These are phyloP conservation scores for Phytopythium cucurbitacearum DNA, from an alignment of 352 stramenopile species.

Conservation along the genomic window DNA sequence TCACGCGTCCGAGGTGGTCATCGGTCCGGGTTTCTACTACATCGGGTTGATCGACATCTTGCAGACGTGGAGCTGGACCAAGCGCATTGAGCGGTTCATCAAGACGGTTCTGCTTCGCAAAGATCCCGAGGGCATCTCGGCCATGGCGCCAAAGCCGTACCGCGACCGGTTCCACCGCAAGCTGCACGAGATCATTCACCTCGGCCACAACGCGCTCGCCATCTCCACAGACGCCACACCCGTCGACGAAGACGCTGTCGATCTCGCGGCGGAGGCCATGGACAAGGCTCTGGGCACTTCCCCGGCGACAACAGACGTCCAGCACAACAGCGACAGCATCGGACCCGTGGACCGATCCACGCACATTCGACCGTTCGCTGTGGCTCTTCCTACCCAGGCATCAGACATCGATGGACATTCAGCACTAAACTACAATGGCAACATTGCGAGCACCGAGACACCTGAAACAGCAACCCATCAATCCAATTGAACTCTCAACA, in stretches of 20 bases:
- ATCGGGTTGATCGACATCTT: constrained; percentile 87
- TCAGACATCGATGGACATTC: too few species aligned
- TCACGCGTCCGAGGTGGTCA: constrained; percentile 68
- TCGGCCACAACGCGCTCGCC: constrained; percentile 42
- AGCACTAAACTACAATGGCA: too few species aligned
- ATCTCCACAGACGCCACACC: constrained; percentile 7
- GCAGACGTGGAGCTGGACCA: constrained; percentile 72
- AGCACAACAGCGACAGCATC: too few species aligned
- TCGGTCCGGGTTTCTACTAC: constrained; percentile 83
- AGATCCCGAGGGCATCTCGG: constrained; percentile 71
- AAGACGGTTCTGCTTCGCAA: constrained; percentile 64
- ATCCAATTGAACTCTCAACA: too few species aligned
- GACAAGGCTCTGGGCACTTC: too few species aligned
- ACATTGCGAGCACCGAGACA: too few species aligned
- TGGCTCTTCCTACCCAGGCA: too few species aligned
- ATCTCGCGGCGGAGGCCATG: too few species aligned
- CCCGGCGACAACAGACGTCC: too few species aligned
- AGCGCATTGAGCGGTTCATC: constrained; percentile 70
- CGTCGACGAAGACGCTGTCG: constrained; percentile 1
- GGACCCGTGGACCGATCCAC: too few species aligned
- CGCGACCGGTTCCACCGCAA: constrained; percentile 65
- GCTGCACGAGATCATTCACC: constrained; percentile 70
- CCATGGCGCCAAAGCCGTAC: constrained; percentile 66
- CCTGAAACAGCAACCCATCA: too few species aligned
- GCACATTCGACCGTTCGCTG: too few species aligned